Conservation (phyloP, 2,329 filamentous ascomycete genomes). For the Diaporthe sp. region DNA sequence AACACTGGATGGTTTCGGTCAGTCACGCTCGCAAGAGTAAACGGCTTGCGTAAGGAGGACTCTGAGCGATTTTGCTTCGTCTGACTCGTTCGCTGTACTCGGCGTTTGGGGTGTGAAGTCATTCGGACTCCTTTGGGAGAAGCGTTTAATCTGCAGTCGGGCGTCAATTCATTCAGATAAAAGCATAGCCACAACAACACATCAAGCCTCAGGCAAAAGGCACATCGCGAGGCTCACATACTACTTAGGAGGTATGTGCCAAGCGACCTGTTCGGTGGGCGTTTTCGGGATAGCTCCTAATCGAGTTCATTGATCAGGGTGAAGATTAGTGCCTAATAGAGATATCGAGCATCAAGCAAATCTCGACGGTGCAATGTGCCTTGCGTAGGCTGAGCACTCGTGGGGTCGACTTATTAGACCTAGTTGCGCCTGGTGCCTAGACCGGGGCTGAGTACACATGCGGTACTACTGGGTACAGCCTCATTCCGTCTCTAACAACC, state of each 20-base stretch:
- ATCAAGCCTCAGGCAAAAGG: slow-evolving; percentile 3
- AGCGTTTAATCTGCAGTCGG: neutral
- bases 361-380: neutral
- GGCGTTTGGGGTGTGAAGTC: neutral
- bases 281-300: neutral
- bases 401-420: neutral
- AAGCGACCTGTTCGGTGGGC: neutral
- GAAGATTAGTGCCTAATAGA: neutral
- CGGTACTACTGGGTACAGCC: neutral
- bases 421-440: slow-evolving; percentile 1
- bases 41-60: neutral
- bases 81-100: neutral
- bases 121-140: neutral
- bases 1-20: neutral
- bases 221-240: slow-evolving; percentile 13
- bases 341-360: neutral
- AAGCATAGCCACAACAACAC: neutral
- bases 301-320: neutral
- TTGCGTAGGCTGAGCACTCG: slow-evolving; percentile 19
- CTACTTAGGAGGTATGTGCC: neutral
- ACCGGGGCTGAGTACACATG: slow-evolving; percentile 1
- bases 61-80: neutral
- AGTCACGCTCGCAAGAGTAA: neutral
- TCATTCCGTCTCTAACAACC: neutral
- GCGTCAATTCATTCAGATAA: neutral